Base-by-base conservation (phyloP, 208 protist genomes). In the Leishmania aethiopica region DNA sequence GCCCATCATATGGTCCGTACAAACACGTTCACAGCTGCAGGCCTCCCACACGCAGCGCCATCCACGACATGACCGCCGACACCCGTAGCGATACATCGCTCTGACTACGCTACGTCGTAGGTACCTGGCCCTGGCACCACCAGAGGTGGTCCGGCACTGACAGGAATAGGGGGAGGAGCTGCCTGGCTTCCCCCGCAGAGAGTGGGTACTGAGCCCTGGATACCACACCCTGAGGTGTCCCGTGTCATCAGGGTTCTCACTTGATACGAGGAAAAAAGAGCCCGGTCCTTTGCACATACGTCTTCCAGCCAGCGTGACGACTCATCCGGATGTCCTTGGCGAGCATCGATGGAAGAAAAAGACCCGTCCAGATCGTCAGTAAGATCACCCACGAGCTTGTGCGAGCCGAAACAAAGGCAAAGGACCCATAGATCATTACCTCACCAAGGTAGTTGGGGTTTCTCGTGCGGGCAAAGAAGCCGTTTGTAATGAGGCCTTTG, bases 361-460 rank as follows among this genome's bases (percentile, higher is more conserved):
- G 15, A 17, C 84, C 83, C 6, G 84, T 86, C 92, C 93, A 96
- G 35, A 96, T 86, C 80, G 83, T 89, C 25, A 84, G 86, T 1
- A 96, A 82, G 15, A 96, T 84, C 13, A 72, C 86, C 90, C 88
- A 92, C 19, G 95, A 96, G 53, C 81, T 86, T 22, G 75, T 35
- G 74, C 85, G 67, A 11, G 79, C 77, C 32, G 95, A 94, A 10
- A 96, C 86, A 78, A 86, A 94, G 5, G 93, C 93, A 84, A 97
- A 96, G 0, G 91, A 90, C 37, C 92, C 92, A 76, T 97, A 97
- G 76, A 97, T 94, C 85, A 97, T 92, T 78, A 96, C 92, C 79
- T 97, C 95, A 22, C 95, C 95, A 19, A 97, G 88, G 71, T 97
- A 97, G 66, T 97, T 97, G 17, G 95, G 95, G 77, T 97, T 93